Conservation (phyloP, 176 grass and related monocot species). For the Rhynchospora breviuscula region DNA sequence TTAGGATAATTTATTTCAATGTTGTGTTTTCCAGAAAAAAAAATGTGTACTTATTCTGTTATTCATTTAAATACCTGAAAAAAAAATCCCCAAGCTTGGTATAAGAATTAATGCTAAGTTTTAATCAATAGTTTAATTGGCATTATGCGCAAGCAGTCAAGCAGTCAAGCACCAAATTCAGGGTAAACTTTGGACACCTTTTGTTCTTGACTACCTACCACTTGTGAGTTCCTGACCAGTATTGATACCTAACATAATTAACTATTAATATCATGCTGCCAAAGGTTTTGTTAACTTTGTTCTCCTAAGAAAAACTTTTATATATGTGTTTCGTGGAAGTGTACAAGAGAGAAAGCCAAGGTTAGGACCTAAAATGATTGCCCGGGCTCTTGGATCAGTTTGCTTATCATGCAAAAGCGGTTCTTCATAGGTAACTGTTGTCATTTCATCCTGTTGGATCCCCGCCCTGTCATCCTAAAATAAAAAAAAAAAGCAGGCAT, state of each 20-base stretch:
- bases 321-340: neutral
- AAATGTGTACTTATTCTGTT: neutral
- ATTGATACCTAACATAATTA: neutral
- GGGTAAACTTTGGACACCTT: neutral
- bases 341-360: neutral
- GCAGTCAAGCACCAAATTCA: neutral
- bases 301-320: neutral
- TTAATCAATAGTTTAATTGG: neutral
- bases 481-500: neutral
- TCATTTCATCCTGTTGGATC: neutral
- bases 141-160: neutral
- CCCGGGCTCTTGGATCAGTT: conserved; percentile 34
- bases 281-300: neutral
- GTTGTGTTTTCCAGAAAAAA: neutral
- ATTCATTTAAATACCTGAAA: neutral
- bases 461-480: neutral
- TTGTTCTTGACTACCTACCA: neutral
- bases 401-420: conserved; percentile 7
- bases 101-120: neutral
- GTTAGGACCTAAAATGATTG: conserved; percentile 53
- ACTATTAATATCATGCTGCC: neutral
- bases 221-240: neutral
- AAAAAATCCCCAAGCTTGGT: neutral
- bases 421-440: neutral
- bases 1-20: neutral